phyloP scores from a whole-genome alignment of 73 alveolate genomes.

The Blepharisma japonicum region DNA sequence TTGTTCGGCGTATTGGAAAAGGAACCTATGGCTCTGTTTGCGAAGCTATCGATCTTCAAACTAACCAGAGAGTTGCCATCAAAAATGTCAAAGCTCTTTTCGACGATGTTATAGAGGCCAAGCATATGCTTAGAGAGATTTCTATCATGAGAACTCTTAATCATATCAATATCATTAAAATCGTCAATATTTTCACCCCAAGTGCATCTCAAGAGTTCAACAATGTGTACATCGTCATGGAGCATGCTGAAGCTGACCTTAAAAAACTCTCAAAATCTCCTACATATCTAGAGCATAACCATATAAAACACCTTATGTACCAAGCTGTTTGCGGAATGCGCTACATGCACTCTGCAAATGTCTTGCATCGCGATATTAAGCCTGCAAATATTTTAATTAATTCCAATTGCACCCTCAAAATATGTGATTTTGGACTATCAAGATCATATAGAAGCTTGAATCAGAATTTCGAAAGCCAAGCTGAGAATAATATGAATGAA shows the following conservation, averaged over 20 bases:
- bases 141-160: conserved; percentile 62
- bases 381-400: conserved; percentile 89
- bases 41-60: conserved; percentile 80
- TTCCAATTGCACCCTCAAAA: conserved; percentile 33
- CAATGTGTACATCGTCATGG: conserved; percentile 71
- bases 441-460: conserved; percentile 41
- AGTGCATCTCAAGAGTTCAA: conserved; percentile 59
- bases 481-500: conserved; percentile 5
- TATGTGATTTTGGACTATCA: conserved; percentile 54
- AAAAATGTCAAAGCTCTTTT: conserved; percentile 60
- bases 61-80: conserved; percentile 68
- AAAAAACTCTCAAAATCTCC: conserved; percentile 76
- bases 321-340: conserved; percentile 58
- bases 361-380: conserved; percentile 79
- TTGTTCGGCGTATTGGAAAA: conserved; percentile 73
- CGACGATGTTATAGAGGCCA: conserved; percentile 82
- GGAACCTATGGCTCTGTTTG: conserved; percentile 94
- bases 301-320: conserved; percentile 74
- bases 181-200: conserved; percentile 70
- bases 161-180: conserved; percentile 65
- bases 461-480: not conserved
- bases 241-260: conserved; percentile 72
- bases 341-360: conserved; percentile 38
- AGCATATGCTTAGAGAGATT: conserved; percentile 81
- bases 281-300: conserved; percentile 64